Percentiles rank a stretch among this genome's conserved stretches.
These are phyloP conservation scores for Coniosporium tulheliwenetii DNA, from an alignment of 2,329 filamentous ascomycete genomes.

Conservation along the genomic window DNA sequence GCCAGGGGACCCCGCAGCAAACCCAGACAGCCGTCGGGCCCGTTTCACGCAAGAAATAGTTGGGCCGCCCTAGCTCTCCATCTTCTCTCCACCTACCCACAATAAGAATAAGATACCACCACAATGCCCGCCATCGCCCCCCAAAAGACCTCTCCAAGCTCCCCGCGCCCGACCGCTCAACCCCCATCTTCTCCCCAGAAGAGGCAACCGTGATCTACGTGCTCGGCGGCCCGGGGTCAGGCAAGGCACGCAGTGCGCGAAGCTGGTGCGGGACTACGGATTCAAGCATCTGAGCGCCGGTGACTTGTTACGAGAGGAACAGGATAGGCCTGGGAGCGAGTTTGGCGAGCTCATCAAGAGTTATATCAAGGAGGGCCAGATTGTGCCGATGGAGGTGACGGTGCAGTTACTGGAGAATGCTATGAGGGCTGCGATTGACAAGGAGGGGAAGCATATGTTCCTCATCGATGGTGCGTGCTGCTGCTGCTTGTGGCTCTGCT, in stretches of 20 bases:
- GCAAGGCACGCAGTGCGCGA: constrained; percentile 90
- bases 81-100: too few relatives aligned
- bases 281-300: constrained; percentile 91
- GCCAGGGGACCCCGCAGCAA: constrained; percentile 6
- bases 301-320: constrained; percentile 85
- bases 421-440: constrained; percentile 56
- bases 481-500: constrained; percentile 9
- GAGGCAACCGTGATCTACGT: constrained; percentile 92
- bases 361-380: constrained; percentile 86
- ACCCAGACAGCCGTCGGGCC: too few relatives aligned
- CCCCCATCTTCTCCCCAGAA: constrained; percentile 57
- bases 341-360: constrained; percentile 87
- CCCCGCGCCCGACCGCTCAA: constrained; percentile 36
- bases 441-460: constrained; percentile 52
- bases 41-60: too few relatives aligned
- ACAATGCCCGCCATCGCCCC: constrained; percentile 12
- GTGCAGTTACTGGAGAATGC: constrained; percentile 87
- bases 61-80: too few relatives aligned
- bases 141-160: constrained; percentile 11
- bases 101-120: constrained; percentile 4
- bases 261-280: constrained; percentile 72
- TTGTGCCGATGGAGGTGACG: constrained; percentile 98
- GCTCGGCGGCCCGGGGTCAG: constrained; percentile 85
- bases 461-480: constrained; percentile 37
- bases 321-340: constrained; percentile 69